Base-by-base conservation (phyloP, 345 rosid genomes). In the Linum tenue region DNA sequence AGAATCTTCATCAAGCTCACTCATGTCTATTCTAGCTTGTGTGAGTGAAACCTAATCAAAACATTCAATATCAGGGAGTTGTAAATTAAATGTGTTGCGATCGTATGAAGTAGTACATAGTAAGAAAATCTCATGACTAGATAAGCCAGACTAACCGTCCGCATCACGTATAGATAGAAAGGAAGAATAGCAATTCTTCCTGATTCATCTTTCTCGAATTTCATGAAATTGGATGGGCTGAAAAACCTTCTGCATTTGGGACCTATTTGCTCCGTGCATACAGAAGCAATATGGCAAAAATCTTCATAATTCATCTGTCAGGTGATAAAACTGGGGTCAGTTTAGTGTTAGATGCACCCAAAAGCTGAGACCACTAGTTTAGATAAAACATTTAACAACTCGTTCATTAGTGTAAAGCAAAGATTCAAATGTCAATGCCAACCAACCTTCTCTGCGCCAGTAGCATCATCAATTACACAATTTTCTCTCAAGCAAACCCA, bases 161-260 rank as follows among this genome's bases (percentile, higher is more conserved):
- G 95, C 99, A 94, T 94, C 78, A 94, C 96, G 71, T 94, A 94
- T 39, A 94, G 92, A 80, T 94, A 94, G 74, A 90, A 94, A 0
- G 99, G 99, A 68, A 94, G 76, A 74, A 94, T 94, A 65, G 96
- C 99, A 73, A 94, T 94, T 80, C 99, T 83, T 69, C 99, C 99
- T 5, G 95, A 87, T 73, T 94, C 99, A 76, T 94, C 99, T 75
- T 91, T 94, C 85, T 94, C 99, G 70, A 94, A 90, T 84, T 94
- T 94, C 97, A 94, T 94, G 76, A 94, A 94, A 74, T 94, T 90
- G 69, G 96, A 94, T 3, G 99, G 97, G 77, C 99, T 91, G 77
- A 94, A 94, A 76, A 94, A 94, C 14, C 96, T 92, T 37, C 96
- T 88, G 56, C 97, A 94, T 70, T 89, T 94, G 69, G 97, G 95